A percentile compares a stretch with the other conserved stretches of the same genome.
phyloP scores from a whole-genome alignment of 1,284 basidiomycete species.

The Abortiporus biennis region DNA sequence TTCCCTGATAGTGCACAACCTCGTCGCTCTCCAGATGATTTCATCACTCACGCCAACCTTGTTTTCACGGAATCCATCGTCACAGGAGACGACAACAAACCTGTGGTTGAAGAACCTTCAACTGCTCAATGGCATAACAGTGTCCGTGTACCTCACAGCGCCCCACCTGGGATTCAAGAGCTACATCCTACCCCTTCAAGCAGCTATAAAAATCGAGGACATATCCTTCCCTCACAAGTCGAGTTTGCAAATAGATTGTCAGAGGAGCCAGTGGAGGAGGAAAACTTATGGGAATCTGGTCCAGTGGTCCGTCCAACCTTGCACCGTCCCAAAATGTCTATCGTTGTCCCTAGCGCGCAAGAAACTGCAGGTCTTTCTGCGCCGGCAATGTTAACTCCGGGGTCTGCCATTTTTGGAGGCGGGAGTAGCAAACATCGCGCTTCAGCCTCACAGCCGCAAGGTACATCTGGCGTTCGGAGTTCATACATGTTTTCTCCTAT shows the following conservation, averaged over 20 bases:
- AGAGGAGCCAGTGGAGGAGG: background rate
- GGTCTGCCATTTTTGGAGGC: too few relatives aligned
- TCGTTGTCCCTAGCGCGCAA: constrained; percentile 1
- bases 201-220: background rate
- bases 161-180: constrained; percentile 6
- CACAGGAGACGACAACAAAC: too few relatives aligned
- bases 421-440: too few relatives aligned
- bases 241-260: constrained; percentile 10
- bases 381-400: too few relatives aligned
- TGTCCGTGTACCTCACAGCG: constrained; percentile 8
- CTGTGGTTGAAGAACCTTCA: too few relatives aligned
- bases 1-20: background rate
- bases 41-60: background rate
- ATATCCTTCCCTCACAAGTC: constrained; percentile 11
- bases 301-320: constrained; percentile 8
- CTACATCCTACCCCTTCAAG: constrained; percentile 1
- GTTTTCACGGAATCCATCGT: background rate
- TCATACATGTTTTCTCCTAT: too few relatives aligned
- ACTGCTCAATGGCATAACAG: too few relatives aligned
- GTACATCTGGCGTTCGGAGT: too few relatives aligned
- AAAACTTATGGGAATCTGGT: constrained; percentile 2
- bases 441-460: too few relatives aligned
- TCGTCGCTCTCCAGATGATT: constrained; percentile 4
- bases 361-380: constrained; percentile 7
- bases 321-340: constrained; percentile 1